Evolutionary conservation across 2,329 filamentous ascomycete species (phyloP), one percentile per base, ranked within the genome.

Genomic region (Ustilaginoidea virens): DNA sequence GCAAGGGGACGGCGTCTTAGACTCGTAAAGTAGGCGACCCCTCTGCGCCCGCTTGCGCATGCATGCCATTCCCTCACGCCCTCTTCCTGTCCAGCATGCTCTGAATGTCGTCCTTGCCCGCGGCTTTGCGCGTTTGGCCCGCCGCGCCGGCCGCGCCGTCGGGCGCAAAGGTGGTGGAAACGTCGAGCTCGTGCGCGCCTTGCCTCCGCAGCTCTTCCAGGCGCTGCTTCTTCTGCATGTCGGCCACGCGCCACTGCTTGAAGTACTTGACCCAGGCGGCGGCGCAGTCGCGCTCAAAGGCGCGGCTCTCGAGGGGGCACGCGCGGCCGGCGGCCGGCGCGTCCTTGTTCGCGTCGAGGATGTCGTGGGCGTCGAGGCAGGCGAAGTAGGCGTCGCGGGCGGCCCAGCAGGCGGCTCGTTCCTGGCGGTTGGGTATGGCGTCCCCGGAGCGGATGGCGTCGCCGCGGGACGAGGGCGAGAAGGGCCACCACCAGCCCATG

Each of bases 261-360:
- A 98, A 98, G 56, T 98, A 96, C 56, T 85, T 83, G 36, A 94
- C 90, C 90, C 90, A 98, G 49, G 85, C 86, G 34, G 64, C 68
- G 12, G 85, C 83, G 53, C 90, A 98, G 49, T 87, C 80, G 42
- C 67, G 66, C 56, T 92, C 83, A 46, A 96, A 92, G 33, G 63
- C 67, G 17, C 43, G 47, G 15, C 46, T 46, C 49, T 63, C 48
- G 23, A 37, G 33, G 15, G 51, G 48, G 36, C 63, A 68, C 21
- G 52, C 49, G 30, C 45, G 49, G 5, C 43, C 44, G 2, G 52
- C 49, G 19, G 56, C 55, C 5, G 44, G 47, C n/a, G 48, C 44
- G 36, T 61, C 53, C 42, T 59, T 58, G 38, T 52, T 41, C 12
- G 63, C 55, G 54, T 98, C 86, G 39, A 93, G 52, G 41, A 98